Conservation (phyloP, 2,329 filamentous ascomycete genomes). For the Albifimbria verrucaria region DNA sequence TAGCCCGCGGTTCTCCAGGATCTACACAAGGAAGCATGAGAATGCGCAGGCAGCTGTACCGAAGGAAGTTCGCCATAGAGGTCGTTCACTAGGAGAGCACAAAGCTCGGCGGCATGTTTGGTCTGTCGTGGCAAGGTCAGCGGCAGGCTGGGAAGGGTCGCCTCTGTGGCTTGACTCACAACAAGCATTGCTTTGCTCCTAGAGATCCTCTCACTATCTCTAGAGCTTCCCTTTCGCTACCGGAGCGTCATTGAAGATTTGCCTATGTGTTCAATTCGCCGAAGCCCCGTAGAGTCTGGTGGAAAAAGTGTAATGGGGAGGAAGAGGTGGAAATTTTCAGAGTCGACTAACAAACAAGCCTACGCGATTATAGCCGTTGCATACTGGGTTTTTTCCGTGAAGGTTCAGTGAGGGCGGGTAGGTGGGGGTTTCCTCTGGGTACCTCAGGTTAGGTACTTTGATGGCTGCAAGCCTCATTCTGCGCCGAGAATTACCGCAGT, state of each 20-base stretch:
- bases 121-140: slow-evolving; percentile 42
- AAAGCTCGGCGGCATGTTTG: slow-evolving; percentile 81
- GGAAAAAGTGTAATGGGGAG: background rate
- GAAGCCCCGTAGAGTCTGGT: background rate
- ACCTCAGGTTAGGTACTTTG: too few species aligned
- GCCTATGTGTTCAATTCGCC: slow-evolving; percentile 8
- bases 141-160: slow-evolving; percentile 13
- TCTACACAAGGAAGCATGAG: slow-evolving; percentile 11
- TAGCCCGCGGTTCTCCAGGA: slow-evolving; percentile 20
- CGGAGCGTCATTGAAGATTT: slow-evolving; percentile 54
- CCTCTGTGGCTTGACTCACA: slow-evolving; percentile 39
- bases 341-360: background rate
- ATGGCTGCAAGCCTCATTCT: too few species aligned
- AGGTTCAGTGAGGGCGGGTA: slow-evolving; percentile 11
- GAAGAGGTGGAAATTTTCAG: background rate
- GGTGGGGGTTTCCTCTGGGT: too few species aligned
- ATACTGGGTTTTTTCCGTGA: slow-evolving; percentile 12
- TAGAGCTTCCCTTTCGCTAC: slow-evolving; percentile 72
- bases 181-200: slow-evolving; percentile 60
- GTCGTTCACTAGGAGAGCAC: slow-evolving; percentile 83
- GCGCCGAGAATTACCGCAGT: too few species aligned
- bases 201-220: slow-evolving; percentile 77
- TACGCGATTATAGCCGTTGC: background rate
- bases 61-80: slow-evolving; percentile 88
- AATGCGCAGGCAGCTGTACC: slow-evolving; percentile 52